Percentiles rank a stretch among this genome's conserved stretches.
These are phyloP conservation scores for Aspergillus arachidicola DNA, from an alignment of 2,329 filamentous ascomycete species.

Conservation along the genomic window DNA sequence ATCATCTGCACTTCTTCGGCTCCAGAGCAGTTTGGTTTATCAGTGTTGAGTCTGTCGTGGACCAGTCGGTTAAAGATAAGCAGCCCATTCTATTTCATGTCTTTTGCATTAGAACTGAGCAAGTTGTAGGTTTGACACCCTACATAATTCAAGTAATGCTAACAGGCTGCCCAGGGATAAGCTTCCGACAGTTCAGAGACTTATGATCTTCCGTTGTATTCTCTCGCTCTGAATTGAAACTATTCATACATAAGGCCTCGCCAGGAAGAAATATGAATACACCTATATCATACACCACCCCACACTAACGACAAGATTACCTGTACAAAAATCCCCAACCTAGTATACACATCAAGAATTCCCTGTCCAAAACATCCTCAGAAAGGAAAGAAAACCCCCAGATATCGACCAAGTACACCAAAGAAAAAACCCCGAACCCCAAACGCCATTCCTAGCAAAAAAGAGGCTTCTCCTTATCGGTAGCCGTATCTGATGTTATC, in stretches of 20 bases:
- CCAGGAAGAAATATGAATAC: not conserved
- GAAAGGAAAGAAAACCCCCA: slow-evolving; percentile 7
- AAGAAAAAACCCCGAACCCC: slow-evolving; percentile 19
- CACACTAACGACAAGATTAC: not conserved
- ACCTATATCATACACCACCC: not conserved
- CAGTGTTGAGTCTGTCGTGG: not conserved
- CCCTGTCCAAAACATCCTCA: not conserved
- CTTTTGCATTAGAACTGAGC: no score
- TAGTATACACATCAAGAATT: not conserved
- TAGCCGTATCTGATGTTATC: not conserved
- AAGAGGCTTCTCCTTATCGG: slow-evolving; percentile 15
- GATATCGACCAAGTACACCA: slow-evolving; percentile 19
- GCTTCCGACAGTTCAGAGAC: not conserved
- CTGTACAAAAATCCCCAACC: not conserved
- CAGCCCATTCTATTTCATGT: no score
- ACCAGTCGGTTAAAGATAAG: no score
- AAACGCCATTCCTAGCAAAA: slow-evolving; percentile 25
- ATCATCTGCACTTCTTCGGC: not conserved
- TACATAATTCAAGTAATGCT: not conserved
- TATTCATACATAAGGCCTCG: not conserved
- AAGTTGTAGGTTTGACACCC: not conserved
- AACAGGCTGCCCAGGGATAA: not conserved
- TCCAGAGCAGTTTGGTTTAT: no score
- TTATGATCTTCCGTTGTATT: not conserved
- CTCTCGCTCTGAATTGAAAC: not conserved